These are phyloP conservation scores for Elsinoe australis DNA, from an alignment of 2,329 filamentous ascomycete genomes.

Conservation along the genomic window DNA sequence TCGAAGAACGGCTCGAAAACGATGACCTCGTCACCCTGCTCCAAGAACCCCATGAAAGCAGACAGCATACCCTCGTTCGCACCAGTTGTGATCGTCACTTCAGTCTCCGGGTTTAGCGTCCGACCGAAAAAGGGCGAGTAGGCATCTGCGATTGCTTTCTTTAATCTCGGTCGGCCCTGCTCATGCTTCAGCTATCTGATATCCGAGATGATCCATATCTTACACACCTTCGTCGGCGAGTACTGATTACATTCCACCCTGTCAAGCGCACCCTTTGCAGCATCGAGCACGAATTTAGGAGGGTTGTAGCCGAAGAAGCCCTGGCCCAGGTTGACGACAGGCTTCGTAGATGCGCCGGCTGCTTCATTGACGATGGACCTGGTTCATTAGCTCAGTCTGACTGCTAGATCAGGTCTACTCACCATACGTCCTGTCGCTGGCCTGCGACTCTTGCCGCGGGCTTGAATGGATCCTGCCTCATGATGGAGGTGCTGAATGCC, in stretches of 20 bases:
- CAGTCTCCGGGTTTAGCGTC: constrained; percentile 74
- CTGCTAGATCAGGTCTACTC: constrained; percentile 19
- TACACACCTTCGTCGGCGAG: constrained; percentile 69
- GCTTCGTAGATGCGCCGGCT: constrained; percentile 54
- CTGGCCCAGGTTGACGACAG: constrained; percentile 63
- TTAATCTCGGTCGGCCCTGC: constrained; percentile 74
- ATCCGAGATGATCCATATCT: not conserved
- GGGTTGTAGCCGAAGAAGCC: constrained; percentile 91
- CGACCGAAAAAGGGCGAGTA: constrained; percentile 87
- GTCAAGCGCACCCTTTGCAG: constrained; percentile 82
- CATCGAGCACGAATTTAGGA: constrained; percentile 79
- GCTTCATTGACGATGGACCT: constrained; percentile 63
- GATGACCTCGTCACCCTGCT: constrained; percentile 91
- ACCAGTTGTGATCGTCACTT: constrained; percentile 89
- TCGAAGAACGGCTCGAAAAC: constrained; percentile 99
- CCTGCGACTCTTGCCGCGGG: constrained; percentile 49
- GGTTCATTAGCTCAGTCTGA: too few relatives aligned
- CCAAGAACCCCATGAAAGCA: constrained; percentile 96
- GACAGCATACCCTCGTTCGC: constrained; percentile 92
- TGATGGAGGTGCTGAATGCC: constrained; percentile 14
- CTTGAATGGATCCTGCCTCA: constrained; percentile 40
- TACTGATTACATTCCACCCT: constrained; percentile 98
- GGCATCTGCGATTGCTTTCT: constrained; percentile 85
- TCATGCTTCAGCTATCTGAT: not conserved
- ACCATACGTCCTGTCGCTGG: constrained; percentile 54